Percentiles rank a stretch among this genome's conserved stretches.
These are phyloP conservation scores for Penicillium ucsense DNA, from an alignment of 495 filamentous ascomycete genomes.

Conservation along the genomic window DNA sequence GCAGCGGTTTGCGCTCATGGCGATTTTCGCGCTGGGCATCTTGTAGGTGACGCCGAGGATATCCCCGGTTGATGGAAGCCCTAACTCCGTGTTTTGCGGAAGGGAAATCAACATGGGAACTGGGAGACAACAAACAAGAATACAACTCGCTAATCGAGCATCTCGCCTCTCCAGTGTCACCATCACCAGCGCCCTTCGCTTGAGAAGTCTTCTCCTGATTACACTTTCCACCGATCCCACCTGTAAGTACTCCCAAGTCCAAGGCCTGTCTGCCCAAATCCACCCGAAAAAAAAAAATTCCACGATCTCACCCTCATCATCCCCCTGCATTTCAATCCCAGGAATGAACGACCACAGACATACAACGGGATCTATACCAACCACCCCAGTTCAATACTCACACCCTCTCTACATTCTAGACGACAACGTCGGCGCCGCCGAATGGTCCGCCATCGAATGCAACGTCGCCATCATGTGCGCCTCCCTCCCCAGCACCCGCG, in stretches of 20 bases:
- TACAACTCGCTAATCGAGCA: no score
- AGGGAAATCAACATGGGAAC: no score
- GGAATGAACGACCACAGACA: no score
- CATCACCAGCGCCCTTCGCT: slow-evolving; percentile 45
- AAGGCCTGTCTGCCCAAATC: not conserved
- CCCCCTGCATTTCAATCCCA: no score
- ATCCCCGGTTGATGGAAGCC: not conserved
- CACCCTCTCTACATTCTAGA: slow-evolving; percentile 8
- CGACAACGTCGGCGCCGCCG: slow-evolving; percentile 44
- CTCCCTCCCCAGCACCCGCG: slow-evolving; percentile 45
- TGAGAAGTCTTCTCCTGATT: slow-evolving; percentile 37
- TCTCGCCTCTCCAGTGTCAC: slow-evolving; percentile 26
- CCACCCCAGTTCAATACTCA: not conserved
- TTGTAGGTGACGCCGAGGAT: slow-evolving; percentile 28
- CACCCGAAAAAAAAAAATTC: not conserved
- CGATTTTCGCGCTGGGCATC: slow-evolving; percentile 37
- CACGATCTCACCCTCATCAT: no score
- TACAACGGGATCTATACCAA: not conserved
- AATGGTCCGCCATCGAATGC: slow-evolving; percentile 49
- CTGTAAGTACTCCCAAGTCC: slow-evolving; percentile 17
- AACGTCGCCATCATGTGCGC: slow-evolving; percentile 49
- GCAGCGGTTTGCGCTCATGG: slow-evolving; percentile 37
- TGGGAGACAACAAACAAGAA: no score
- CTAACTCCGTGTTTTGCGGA: no score
- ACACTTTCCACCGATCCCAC: slow-evolving; percentile 38